Evolutionary conservation across 1,284 basidiomycete species (phyloP).

Genomic region (Prillingera fragicola): DNA sequence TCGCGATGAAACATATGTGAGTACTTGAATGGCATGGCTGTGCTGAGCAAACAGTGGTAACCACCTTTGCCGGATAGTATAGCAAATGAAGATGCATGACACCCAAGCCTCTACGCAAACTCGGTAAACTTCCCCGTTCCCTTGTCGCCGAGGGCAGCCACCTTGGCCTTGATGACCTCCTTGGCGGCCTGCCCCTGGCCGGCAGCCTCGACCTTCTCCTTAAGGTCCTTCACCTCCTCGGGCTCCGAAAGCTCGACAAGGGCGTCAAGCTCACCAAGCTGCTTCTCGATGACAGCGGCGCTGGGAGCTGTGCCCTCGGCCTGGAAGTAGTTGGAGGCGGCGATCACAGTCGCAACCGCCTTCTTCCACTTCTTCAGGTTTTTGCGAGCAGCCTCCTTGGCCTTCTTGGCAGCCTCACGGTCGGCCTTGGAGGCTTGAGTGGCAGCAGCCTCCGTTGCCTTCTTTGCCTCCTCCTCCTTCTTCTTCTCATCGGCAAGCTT

Average conservation of each 20-base stretch:
- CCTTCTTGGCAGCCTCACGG: constrained; percentile 84
- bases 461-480: constrained; percentile 72
- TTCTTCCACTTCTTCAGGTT: constrained; percentile 55
- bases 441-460: constrained; percentile 60
- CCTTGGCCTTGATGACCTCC: constrained; percentile 37
- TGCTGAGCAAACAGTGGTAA: no score
- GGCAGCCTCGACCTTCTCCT: constrained; percentile 52
- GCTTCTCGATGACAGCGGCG: constrained; percentile 51
- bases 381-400: constrained; percentile 60
- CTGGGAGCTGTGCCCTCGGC: constrained; percentile 50
- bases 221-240: constrained; percentile 52
- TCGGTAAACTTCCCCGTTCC: constrained; percentile 51
- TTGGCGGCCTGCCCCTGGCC: constrained; percentile 48
- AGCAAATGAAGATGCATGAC: no score
- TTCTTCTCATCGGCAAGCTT: constrained; percentile 68
- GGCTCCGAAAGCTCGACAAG: constrained; percentile 53
- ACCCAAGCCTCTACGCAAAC: constrained; percentile 52
- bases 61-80: no score
- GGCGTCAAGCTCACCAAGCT: constrained; percentile 54
- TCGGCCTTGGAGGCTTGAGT: constrained; percentile 55
- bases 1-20: constrained; percentile 51
- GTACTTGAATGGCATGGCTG: no score
- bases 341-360: constrained; percentile 50
- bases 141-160: constrained; percentile 34
- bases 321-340: constrained; percentile 56